These are phyloP conservation scores for Alternaria atra DNA, from an alignment of 2,329 filamentous ascomycete species.

Conservation along the genomic window DNA sequence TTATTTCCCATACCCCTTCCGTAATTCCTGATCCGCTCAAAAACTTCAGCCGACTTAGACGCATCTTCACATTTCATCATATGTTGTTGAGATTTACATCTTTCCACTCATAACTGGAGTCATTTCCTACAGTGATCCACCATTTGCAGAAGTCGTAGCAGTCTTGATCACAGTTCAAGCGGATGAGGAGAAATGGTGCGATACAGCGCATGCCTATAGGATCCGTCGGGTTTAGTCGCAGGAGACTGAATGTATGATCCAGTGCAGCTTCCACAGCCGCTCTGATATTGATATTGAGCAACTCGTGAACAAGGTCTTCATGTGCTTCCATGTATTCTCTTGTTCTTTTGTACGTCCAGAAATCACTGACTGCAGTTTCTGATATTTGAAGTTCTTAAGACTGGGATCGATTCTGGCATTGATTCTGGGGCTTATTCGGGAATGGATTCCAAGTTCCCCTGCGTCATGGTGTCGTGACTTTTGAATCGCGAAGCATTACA, in stretches of 20 bases:
- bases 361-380: neutral
- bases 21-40: slow-evolving; percentile 32
- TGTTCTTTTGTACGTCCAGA: neutral
- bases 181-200: slow-evolving; percentile 56
- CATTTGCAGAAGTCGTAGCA: slow-evolving; percentile 61
- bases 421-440: neutral
- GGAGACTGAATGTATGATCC: neutral
- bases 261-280: neutral
- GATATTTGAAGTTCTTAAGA: too few relatives aligned
- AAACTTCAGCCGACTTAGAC: neutral
- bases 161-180: slow-evolving; percentile 61
- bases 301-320: neutral
- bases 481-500: neutral
- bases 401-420: neutral
- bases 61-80: neutral
- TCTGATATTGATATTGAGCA: neutral
- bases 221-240: neutral
- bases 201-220: slow-evolving; percentile 47
- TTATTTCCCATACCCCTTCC: slow-evolving; percentile 41
- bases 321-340: slow-evolving; percentile 3
- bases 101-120: neutral
- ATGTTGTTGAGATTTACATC: neutral
- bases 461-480: neutral
- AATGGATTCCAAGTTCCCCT: neutral
- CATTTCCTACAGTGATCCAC: slow-evolving; percentile 47